Evolutionary conservation across 352 stramenopile genomes (phyloP).

Genomic region (Globisporangium ultimum): DNA sequence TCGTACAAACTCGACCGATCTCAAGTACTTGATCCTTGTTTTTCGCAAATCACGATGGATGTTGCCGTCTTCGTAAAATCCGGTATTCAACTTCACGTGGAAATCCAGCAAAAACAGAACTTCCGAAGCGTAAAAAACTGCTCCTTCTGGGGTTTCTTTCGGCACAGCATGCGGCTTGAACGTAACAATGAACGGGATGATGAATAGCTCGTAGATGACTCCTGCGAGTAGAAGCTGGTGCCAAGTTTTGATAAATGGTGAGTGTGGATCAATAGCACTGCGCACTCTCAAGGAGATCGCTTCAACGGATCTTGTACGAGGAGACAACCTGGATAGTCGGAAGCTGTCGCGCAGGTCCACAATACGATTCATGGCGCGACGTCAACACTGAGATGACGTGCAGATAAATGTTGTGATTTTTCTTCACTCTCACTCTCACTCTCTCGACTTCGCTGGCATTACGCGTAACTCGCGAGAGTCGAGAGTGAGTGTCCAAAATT

Average conservation of each 20-base stretch:
- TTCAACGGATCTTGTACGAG: slow-evolving; percentile 1
- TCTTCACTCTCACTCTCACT: too few relatives aligned
- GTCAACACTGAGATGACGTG: background rate
- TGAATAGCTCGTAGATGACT: slow-evolving; percentile 51
- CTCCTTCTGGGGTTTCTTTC: slow-evolving; percentile 16
- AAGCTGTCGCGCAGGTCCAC: slow-evolving; percentile 12
- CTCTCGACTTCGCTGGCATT: too few relatives aligned
- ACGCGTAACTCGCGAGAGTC: too few relatives aligned
- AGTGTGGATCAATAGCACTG: slow-evolving; percentile 52
- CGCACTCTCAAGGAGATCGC: slow-evolving; percentile 16
- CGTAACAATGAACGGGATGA: slow-evolving; percentile 49
- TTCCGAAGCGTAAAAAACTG: slow-evolving; percentile 31
- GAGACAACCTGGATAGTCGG: background rate
- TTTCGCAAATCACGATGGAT: slow-evolving; percentile 40
- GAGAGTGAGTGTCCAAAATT: too few relatives aligned
- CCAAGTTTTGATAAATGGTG: slow-evolving; percentile 39
- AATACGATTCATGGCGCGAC: slow-evolving; percentile 12
- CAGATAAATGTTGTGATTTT: background rate
- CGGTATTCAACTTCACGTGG: slow-evolving; percentile 49
- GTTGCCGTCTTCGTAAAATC: slow-evolving; percentile 60
- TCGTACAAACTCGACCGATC: slow-evolving; percentile 37
- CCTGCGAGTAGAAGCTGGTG: slow-evolving; percentile 49
- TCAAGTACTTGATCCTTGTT: slow-evolving; percentile 43
- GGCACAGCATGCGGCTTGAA: slow-evolving; percentile 31
- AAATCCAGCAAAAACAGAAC: slow-evolving; percentile 53